phyloP scores from a whole-genome alignment of 1,284 basidiomycete genomes.

The Apiotrichum sp. region DNA sequence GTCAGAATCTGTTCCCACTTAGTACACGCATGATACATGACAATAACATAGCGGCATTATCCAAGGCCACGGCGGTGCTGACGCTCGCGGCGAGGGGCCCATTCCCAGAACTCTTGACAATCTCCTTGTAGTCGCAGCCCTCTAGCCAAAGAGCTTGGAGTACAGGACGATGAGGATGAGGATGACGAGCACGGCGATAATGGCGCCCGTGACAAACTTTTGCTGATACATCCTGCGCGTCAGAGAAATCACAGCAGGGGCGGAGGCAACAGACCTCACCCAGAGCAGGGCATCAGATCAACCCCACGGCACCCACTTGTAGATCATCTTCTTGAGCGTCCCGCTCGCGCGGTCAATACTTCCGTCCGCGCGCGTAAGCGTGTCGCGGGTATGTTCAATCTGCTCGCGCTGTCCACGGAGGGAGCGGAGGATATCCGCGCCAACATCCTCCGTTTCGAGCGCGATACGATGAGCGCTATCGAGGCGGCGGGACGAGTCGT shows the following conservation, averaged over 20 bases:
- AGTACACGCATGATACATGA: no score
- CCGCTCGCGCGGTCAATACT: conserved; percentile 56
- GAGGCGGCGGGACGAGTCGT: conserved; percentile 72
- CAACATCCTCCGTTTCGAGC: conserved; percentile 92
- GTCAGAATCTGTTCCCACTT: no score
- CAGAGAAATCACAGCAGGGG: not conserved
- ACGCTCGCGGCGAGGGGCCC: no score
- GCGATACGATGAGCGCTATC: conserved; percentile 89
- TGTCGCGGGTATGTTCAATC: conserved; percentile 84
- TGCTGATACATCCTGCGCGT: conserved; percentile 48
- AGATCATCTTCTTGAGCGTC: conserved; percentile 58
- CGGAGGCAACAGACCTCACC: no score
- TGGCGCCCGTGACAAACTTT: conserved; percentile 46
- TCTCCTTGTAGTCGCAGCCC: no score
- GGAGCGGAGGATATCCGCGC: conserved; percentile 83
- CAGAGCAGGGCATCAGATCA: not conserved
- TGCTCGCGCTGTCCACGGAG: conserved; percentile 86
- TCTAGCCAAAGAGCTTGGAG: conserved; percentile 44
- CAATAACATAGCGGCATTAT: no score
- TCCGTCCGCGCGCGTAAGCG: conserved; percentile 54
- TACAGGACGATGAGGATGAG: conserved; percentile 48
- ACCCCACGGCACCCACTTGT: conserved; percentile 46
- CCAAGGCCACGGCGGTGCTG: no score
- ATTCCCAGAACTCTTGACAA: no score
- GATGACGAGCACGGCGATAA: conserved; percentile 46